Evolutionary conservation across 345 rosid species (phyloP), one percentile per base, ranked within the genome.

Genomic region (Clausena lansium): DNA sequence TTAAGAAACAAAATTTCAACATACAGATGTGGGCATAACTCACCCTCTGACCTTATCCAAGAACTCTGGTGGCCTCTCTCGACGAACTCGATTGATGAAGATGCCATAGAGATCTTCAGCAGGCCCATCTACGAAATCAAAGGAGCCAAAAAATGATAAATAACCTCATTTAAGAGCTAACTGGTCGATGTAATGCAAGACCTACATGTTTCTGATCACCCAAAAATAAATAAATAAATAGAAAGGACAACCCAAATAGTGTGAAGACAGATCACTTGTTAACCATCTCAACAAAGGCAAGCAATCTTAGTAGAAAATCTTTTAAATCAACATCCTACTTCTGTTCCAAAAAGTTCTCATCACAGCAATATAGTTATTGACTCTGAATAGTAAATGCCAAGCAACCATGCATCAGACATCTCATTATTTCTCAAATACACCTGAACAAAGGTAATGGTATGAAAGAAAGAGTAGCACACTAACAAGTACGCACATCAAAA

Each of bases 71-170:
- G 93, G 92, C 14, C 95, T 90, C 52, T 95, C 98, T 61, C 91
- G 74, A 73, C 95, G 95, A 79, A 95, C 88, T 67, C 91, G 79
- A 73, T 92, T 91, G 86, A 95, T 89, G 81, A 93, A 93, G 81
- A 93, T 89, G 67, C 98, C 98, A 82, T 91, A 93, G 73, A 95
- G 95, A 88, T 95, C 98, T 83, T 95, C 97, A 32, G 98, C 95
- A 82, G 97, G 98, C 41, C 98, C 98, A 84, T 93, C 98, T 95
- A 55, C 73, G 58, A 78, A 73, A 63, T 32, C 22, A 11, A 61
- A 74, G 27, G 47, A 63, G 50, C 39, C 30, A 38, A 77, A 60
- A 66, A 45, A 73, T 33, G 61, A 52, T 57, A 33, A 32, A 14
- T 13, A 57, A 27, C 24, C 4, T 47, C 7, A 64, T 24, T 28